Evolutionary conservation across 1,284 basidiomycete species (phyloP).

Genomic region (Ceratobasidium sp.): DNA sequence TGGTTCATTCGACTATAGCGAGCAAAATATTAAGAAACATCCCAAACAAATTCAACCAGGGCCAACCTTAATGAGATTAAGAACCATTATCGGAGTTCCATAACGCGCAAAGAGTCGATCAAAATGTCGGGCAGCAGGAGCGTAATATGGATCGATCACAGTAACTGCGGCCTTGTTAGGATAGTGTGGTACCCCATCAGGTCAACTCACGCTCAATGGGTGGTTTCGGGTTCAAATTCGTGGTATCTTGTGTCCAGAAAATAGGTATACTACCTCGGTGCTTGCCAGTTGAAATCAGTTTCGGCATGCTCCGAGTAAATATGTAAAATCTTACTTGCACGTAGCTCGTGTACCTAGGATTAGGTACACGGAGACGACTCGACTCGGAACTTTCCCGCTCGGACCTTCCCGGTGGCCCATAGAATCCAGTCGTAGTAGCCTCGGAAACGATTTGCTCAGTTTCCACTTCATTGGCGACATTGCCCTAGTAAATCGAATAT

Average conservation of each 20-base stretch:
- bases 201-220: conserved; percentile 88
- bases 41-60: conserved; percentile 55
- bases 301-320: not conserved
- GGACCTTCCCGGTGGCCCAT: conserved; percentile 63
- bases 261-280: conserved; percentile 96
- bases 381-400: conserved; percentile 42
- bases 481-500: conserved; percentile 69
- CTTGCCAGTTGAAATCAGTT: conserved; percentile 58
- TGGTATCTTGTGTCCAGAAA: conserved; percentile 96
- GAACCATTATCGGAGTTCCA: conserved; percentile 89
- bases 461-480: conserved; percentile 99
- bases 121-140: conserved; percentile 93
- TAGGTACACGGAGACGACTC: conserved; percentile 61
- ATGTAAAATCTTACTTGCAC: conserved; percentile 72
- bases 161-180: conserved; percentile 70
- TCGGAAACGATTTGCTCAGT: conserved; percentile 99
- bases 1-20: conserved; percentile 63
- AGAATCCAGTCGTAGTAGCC: conserved; percentile 91
- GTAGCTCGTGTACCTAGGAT: conserved; percentile 92
- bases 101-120: conserved; percentile 92
- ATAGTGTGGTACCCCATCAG: not conserved
- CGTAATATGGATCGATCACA: conserved; percentile 95
- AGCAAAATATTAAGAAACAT: not conserved
- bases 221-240: conserved; percentile 89
- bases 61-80: conserved; percentile 95